phyloP scores from a whole-genome alignment of 768 basidiomycete genomes.

The Tephrocybe sp. region DNA sequence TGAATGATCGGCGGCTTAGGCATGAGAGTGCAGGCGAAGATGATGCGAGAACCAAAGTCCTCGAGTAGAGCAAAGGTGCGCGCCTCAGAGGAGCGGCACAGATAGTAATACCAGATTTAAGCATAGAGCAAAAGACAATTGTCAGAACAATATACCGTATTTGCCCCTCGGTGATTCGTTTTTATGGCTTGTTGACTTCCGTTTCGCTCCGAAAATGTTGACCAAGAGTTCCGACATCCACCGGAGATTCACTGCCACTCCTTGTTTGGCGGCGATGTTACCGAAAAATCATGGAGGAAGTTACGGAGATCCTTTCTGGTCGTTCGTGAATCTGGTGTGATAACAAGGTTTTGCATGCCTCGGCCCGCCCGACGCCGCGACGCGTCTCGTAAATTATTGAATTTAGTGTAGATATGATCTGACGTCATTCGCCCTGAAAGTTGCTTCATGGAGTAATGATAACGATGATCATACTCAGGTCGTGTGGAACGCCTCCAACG shows the following conservation, averaged over 20 bases:
- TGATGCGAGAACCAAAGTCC: constrained; percentile 7
- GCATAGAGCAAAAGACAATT: constrained; percentile 2
- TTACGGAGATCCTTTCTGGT: too few relatives aligned
- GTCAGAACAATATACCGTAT: neutral
- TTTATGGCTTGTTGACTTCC: constrained; percentile 16
- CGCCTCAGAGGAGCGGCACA: constrained; percentile 13
- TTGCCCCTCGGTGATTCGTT: constrained; percentile 3
- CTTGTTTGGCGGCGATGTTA: neutral
- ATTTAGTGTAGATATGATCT: too few relatives aligned
- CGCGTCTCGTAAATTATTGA: too few relatives aligned
- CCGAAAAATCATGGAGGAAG: too few relatives aligned
- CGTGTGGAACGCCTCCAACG: too few relatives aligned
- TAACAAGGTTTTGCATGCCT: too few relatives aligned
- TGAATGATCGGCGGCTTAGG: constrained; percentile 18
- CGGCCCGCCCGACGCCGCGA: too few relatives aligned
- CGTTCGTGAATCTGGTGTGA: too few relatives aligned
- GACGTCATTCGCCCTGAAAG: too few relatives aligned
- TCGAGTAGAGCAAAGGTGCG: constrained; percentile 7
- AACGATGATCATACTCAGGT: too few relatives aligned
- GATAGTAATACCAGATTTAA: constrained; percentile 13
- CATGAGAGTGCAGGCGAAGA: neutral
- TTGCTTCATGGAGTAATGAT: too few relatives aligned
- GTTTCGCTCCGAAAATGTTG: constrained; percentile 15
- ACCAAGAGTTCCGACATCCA: constrained; percentile 9
- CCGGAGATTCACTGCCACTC: constrained; percentile 9